Base-by-base conservation (phyloP, 75 land plant species). In the Selaginella tamariscina region DNA sequence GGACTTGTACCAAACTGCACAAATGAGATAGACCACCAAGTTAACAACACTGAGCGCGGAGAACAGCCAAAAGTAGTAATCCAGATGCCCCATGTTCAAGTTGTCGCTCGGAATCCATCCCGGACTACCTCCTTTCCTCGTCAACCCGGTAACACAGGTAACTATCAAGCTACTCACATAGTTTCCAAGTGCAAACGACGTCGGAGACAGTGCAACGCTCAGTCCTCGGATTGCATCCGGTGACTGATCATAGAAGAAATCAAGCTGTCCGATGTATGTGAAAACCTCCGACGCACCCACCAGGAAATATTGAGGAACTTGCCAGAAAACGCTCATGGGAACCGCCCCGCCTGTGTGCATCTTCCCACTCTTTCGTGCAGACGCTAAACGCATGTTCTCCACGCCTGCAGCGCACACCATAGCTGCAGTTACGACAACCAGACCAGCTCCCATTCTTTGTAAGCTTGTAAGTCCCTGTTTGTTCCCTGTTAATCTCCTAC, bases 1-100 rank as follows among this genome's bases (percentile, higher is more conserved):
- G 13, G 5, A 28, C 32, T 68, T 68, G 31, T 88, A 92, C 55
- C 81, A 68, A 1, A 29, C 27, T 11, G 94, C 94, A 82, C 86
- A 85, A 57, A 80, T 68, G 39, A 88, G 74, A 33, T 73, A 92
- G 68, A 79, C 70, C 65, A 76, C 29, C 69, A 84, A 79, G 65
- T 92, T 86, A 22, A 88, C 27, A 0, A 59, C 70, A 24, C 81
- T 83, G 30, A 92, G 65, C 24, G 64, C 77, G 56, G 84, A 79
- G 77, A 92, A 79, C 54, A 88, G 32, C 94, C 94, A 86, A 79
- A 83, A 92, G 77, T 88, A 92, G 57, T 77, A 76, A 32, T 88
- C 97, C 0, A 92, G 76, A 54, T 72, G 87, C 28, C 78, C 83
- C 1, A 69, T 71, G 60, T 92, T 88, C 54, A 92, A 66, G 71